These are phyloP conservation scores for Aspergillus nidulans DNA, from an alignment of 495 filamentous ascomycete species.

Conservation along the genomic window DNA sequence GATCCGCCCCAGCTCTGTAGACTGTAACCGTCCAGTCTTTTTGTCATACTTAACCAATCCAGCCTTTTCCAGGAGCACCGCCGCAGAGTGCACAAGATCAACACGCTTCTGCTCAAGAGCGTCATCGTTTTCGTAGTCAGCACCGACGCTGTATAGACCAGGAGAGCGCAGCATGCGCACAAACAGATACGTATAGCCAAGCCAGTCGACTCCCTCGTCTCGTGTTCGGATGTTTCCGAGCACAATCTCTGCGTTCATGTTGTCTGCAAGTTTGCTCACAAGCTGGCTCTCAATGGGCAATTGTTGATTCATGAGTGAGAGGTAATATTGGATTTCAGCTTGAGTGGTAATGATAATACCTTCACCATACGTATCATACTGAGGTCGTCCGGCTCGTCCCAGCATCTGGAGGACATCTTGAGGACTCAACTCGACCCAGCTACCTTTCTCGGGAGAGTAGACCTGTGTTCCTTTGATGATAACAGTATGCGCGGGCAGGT, in stretches of 20 bases:
- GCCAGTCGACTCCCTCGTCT: conserved; percentile 96
- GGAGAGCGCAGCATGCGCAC: conserved; percentile 97
- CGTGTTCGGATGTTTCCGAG: conserved; percentile 89
- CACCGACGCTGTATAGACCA: conserved; percentile 90
- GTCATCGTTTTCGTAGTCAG: conserved; percentile 90
- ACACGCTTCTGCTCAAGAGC: conserved; percentile 93
- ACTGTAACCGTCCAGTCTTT: conserved; percentile 80
- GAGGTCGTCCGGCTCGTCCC: conserved; percentile 90
- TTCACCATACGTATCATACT: conserved; percentile 96
- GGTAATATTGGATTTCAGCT: conserved; percentile 90
- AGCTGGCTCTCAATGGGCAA: conserved; percentile 97
- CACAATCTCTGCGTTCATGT: conserved; percentile 95
- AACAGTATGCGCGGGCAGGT: conserved; percentile 89
- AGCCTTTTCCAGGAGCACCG: conserved; percentile 78
- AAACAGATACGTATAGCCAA: conserved; percentile 97
- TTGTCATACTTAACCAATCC: conserved; percentile 94
- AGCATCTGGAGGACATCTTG: conserved; percentile 99
- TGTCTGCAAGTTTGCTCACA: conserved; percentile 88
- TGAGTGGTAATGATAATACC: conserved; percentile 98
- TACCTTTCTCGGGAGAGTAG: conserved; percentile 97
- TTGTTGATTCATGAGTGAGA: conserved; percentile 94
- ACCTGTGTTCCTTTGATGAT: conserved; percentile 97
- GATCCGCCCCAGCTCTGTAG: conserved; percentile 91
- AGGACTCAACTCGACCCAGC: conserved; percentile 96
- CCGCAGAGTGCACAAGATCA: conserved; percentile 92